Base-by-base conservation (phyloP, 495 filamentous ascomycete genomes). In the Penicillium canariense region DNA sequence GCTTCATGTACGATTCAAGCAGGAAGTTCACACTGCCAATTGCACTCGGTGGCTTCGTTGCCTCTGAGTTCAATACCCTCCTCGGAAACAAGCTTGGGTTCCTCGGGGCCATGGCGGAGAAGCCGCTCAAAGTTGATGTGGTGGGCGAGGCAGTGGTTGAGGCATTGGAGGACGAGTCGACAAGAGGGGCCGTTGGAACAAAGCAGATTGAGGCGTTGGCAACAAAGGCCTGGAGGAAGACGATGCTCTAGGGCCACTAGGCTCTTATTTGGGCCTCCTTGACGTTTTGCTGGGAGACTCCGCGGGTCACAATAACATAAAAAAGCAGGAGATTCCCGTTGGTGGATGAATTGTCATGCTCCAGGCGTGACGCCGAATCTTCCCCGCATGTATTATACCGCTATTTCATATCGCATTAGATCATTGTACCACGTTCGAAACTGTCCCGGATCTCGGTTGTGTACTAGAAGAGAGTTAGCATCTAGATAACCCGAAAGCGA, bases 391-490 rank as follows among this genome's bases (percentile, higher is more conserved):
- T 68, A 63, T 54, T 51, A 54, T 63, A 65, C 60, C 20, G 52
- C 54, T 53, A 47, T 52, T 53, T 61, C 51, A 42, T 60, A 46
- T 50, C 40, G 34, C 42, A 59, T 74, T 71, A 76, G 42, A 76
- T 75, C 73, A 74, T 74, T n/a, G 94, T 98, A 22, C 94, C 94
- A 44, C 94, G 88, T 80, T 98, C 94, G 70, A 98, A 97, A 69
- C 89, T 96, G 67, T 97, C 94, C 67, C 94, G 79, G 67, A 98
- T 98, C 68, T 97, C 95, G 34, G 87, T 86, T 31, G 94, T 98
- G 71, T 98, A 98, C 83, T 87, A 55, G 0, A 62, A 44, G 32
- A 55, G n/a, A 1, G 56, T 81, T 51, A 82, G 76, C 3, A 50
- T 7, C 31, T 63, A 7, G 11, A 55, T 42, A 14, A 11, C 1